Conservation (phyloP, 768 basidiomycete species). For the Mycena kentingensis region DNA sequence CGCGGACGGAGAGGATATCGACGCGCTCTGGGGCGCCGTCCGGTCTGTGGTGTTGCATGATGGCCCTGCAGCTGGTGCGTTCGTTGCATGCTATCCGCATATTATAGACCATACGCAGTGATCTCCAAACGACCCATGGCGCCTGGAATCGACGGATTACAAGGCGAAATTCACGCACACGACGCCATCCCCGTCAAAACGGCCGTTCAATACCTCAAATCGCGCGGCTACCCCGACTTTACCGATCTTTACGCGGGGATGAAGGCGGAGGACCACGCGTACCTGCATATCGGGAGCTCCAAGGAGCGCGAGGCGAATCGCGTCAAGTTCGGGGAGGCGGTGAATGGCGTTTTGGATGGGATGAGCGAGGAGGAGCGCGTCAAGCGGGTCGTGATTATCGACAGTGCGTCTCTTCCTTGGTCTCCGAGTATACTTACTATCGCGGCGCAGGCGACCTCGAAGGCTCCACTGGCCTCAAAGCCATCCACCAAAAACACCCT, state of each 20-base stretch:
- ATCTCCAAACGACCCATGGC: conserved; percentile 72
- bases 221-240: conserved; percentile 59
- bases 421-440: conserved; percentile 7
- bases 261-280: conserved; percentile 57
- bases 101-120: conserved; percentile 41
- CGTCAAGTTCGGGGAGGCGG: conserved; percentile 83
- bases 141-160: conserved; percentile 69
- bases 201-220: conserved; percentile 72
- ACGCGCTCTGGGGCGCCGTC: conserved; percentile 74
- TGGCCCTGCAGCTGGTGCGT: conserved; percentile 77
- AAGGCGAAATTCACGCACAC: conserved; percentile 80
- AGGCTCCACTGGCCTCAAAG: conserved; percentile 87
- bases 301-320: conserved; percentile 81
- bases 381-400: conserved; percentile 84
- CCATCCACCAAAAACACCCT: conserved; percentile 87
- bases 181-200: conserved; percentile 83
- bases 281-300: conserved; percentile 68
- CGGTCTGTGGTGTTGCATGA: conserved; percentile 53
- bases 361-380: conserved; percentile 75
- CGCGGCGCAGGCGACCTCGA: conserved; percentile 67
- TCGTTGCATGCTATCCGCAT: background rate
- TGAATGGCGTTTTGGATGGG: conserved; percentile 73
- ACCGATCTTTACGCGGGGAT: conserved; percentile 62
- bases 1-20: conserved; percentile 78
- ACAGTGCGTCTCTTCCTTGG: conserved; percentile 52